phyloP scores from a whole-genome alignment of 441 rosid genomes.

The Syzygium malaccense region DNA sequence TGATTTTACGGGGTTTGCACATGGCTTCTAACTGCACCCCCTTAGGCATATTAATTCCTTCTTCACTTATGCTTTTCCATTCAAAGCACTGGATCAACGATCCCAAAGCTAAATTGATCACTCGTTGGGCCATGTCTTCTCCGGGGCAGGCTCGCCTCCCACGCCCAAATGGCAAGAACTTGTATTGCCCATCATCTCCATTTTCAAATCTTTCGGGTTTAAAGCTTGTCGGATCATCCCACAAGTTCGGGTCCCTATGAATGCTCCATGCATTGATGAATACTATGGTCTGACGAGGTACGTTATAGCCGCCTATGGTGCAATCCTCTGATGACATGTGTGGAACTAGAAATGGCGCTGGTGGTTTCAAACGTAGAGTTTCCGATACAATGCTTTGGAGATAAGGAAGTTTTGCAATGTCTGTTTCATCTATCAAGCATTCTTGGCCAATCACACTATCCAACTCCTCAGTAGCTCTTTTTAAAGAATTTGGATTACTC shows the following conservation, averaged over 20 bases:
- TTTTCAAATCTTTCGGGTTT: slow-evolving; percentile 1
- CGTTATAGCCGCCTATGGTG: background rate
- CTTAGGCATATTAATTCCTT: background rate
- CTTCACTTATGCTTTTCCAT: background rate
- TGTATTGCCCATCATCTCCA: background rate
- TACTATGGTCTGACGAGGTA: background rate
- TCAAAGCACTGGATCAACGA: slow-evolving; percentile 2
- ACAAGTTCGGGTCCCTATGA: background rate
- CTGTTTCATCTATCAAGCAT: background rate
- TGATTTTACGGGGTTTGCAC: background rate
- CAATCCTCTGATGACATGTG: background rate
- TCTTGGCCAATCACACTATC: background rate
- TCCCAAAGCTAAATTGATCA: background rate
- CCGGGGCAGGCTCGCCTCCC: slow-evolving; percentile 4
- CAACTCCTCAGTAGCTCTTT: background rate
- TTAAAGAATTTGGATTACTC: background rate
- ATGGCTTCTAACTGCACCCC: background rate
- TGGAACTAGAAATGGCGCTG: background rate
- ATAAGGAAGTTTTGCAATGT: background rate
- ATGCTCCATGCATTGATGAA: slow-evolving; percentile 5
- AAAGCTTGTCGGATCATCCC: background rate
- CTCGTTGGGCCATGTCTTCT: background rate
- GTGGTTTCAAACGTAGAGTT: background rate
- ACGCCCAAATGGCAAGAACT: background rate
- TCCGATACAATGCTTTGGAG: background rate